A percentile compares a stretch with the other conserved stretches of the same genome.
Conservation (phyloP, 2,329 filamentous ascomycete genomes). For the Pestalotiopsis sp. region DNA sequence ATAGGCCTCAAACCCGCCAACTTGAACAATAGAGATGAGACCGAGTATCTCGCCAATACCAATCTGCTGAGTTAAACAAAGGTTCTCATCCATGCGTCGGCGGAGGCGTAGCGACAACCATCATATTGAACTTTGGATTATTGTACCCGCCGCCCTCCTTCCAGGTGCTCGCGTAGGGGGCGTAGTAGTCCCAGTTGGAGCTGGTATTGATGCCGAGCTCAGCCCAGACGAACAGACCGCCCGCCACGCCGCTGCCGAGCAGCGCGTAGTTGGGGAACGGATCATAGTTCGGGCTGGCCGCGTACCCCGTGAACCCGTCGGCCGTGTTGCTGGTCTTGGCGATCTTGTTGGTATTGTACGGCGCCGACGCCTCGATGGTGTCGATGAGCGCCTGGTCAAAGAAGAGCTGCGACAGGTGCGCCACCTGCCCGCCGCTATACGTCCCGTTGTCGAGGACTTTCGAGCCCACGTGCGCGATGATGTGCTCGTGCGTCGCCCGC, state of each 20-base stretch:
- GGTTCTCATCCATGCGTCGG: conserved; percentile 26
- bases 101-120: conserved; percentile 25
- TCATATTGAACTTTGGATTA: conserved; percentile 31
- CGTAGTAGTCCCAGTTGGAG: conserved; percentile 32
- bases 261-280: conserved; percentile 54
- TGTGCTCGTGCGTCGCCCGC: conserved; percentile 45
- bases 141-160: conserved; percentile 33
- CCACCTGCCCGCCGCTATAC: conserved; percentile 38
- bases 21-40: too few relatives aligned
- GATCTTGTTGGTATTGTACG: conserved; percentile 41
- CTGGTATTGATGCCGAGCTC: conserved; percentile 32
- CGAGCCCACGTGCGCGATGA: conserved; percentile 40
- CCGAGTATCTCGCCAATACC: too few relatives aligned
- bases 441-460: conserved; percentile 39
- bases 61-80: too few relatives aligned
- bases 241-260: conserved; percentile 23
- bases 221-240: conserved; percentile 33
- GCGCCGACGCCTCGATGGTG: conserved; percentile 37
- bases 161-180: conserved; percentile 30
- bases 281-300: conserved; percentile 37
- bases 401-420: conserved; percentile 48
- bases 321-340: conserved; percentile 28
- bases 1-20: background rate
- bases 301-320: conserved; percentile 34
- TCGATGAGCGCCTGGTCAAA: conserved; percentile 41